Evolutionary conservation across 768 basidiomycete genomes (phyloP), one percentile per base, ranked within the genome.

Genomic region (Cystofilobasidium ferigula): DNA sequence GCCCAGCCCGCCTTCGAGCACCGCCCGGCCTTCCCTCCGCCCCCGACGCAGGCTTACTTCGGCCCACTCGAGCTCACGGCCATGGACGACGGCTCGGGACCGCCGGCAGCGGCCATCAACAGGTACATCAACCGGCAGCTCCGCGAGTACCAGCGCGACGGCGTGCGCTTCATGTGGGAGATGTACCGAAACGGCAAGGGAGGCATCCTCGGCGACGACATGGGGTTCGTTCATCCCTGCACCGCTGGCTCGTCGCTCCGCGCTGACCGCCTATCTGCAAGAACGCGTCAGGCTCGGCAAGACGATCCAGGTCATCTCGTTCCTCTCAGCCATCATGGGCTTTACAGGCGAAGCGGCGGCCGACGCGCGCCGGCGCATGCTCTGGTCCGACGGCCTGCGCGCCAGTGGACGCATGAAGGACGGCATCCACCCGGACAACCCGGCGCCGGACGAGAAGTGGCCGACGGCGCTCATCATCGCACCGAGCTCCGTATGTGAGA

Each of bases 191-290:
- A 85, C 69, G 81, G 80, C 0, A 78, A 80, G 51, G 94, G 94
- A 0, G 93, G 86, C 0, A 74, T 97, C 14, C 80, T 98, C 5
- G 94, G 94, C 7, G 94, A 98, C 73, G 94, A 98, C 72, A 98
- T 98, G 94, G 94, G 90, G 70, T 78, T 86, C 69, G 84, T 85
- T 69, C 30, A 75, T 75, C 34, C 6, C 10, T 40, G 57, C 24
- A n/a, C 57, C 34, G 28, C 3, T 54, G 51, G 7, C 32, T 24
- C 47, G 22, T 48, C 13, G 36, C 36, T 48, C 6, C 22, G 13
- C 45, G 16, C 18, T 6, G 51, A 8, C 51, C 51, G 6, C 51
- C 20, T 30, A 26, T 12, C 26, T 30, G 14, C 10, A 10, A 10
- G 10, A 10, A 42, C 40, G 40, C 20, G 10, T 2, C 40, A 73